Evolutionary conservation across 164 flowering plant genomes (phyloP).

Genomic region (Dillenia turbinata): DNA sequence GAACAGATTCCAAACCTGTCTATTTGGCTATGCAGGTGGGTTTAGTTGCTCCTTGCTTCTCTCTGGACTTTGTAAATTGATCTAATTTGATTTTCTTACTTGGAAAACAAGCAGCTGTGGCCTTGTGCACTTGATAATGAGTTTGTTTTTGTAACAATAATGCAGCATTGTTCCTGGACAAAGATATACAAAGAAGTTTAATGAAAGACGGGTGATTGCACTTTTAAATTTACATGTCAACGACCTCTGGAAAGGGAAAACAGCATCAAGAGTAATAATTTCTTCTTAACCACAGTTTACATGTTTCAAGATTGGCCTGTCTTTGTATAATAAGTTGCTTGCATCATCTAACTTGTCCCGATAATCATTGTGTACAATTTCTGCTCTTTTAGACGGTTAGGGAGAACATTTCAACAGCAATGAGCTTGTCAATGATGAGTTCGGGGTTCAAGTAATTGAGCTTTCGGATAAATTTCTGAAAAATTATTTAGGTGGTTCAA

Average conservation of each 20-base stretch:
- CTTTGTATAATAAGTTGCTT: not conserved
- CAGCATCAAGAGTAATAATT: conserved; percentile 10
- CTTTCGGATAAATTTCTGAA: too few relatives aligned
- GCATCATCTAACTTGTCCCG: not conserved
- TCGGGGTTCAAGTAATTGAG: conserved; percentile 52
- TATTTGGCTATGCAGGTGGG: conserved; percentile 32
- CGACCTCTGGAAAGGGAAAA: conserved; percentile 44
- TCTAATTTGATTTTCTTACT: too few relatives aligned
- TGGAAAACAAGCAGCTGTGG: too few relatives aligned
- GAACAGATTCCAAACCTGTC: conserved; percentile 23
- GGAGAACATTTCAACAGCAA: conserved; percentile 25
- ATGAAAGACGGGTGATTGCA: conserved; percentile 60
- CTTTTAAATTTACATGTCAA: conserved; percentile 62
- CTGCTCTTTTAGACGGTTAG: conserved; percentile 35
- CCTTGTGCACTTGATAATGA: not conserved
- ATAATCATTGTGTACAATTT: not conserved
- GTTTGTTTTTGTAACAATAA: conserved; percentile 25
- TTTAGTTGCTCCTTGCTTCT: not conserved
- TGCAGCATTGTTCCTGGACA: conserved; percentile 67
- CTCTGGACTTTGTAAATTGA: not conserved
- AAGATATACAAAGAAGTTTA: conserved; percentile 50
- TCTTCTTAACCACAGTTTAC: not conserved
- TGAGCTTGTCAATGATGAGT: conserved; percentile 34
- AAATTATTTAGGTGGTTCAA: too few relatives aligned
- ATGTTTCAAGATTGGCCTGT: not conserved